These are phyloP conservation scores for Ophiostoma sp. DNA, from an alignment of 2,329 filamentous ascomycete species.

Conservation along the genomic window DNA sequence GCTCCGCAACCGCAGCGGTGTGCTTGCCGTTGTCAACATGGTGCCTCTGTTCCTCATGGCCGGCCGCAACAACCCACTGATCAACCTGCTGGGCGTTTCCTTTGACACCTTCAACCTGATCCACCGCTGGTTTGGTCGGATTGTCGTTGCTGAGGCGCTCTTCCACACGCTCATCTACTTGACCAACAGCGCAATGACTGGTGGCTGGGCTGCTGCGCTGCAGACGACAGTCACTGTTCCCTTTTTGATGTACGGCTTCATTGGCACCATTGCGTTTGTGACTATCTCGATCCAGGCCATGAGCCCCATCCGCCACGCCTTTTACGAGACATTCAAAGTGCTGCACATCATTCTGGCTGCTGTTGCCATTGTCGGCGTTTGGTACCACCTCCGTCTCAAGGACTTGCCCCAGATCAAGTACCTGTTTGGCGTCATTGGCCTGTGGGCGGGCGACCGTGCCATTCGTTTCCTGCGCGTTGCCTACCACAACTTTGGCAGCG, in stretches of 20 bases:
- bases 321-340: slow-evolving; percentile 73
- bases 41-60: slow-evolving; percentile 68
- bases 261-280: slow-evolving; percentile 57
- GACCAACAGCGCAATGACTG: slow-evolving; percentile 37
- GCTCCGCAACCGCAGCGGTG: slow-evolving; percentile 63
- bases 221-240: slow-evolving; percentile 35
- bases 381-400: slow-evolving; percentile 58
- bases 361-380: slow-evolving; percentile 57
- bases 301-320: slow-evolving; percentile 68
- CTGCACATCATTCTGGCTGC: slow-evolving; percentile 62
- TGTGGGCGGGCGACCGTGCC: slow-evolving; percentile 63
- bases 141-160: slow-evolving; percentile 64
- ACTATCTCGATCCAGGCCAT: slow-evolving; percentile 63
- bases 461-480: slow-evolving; percentile 55
- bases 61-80: slow-evolving; percentile 72
- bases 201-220: slow-evolving; percentile 48
- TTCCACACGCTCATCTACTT: slow-evolving; percentile 61
- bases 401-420: slow-evolving; percentile 53
- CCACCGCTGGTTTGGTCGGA: slow-evolving; percentile 74
- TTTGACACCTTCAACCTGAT: slow-evolving; percentile 81
- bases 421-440: slow-evolving; percentile 55
- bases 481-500: slow-evolving; percentile 61
- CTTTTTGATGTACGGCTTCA: slow-evolving; percentile 57
- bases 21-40: slow-evolving; percentile 71
- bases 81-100: slow-evolving; percentile 64